These are phyloP conservation scores for Podospora bellae-mahoneyi DNA, from an alignment of 495 filamentous ascomycete species.

Conservation along the genomic window DNA sequence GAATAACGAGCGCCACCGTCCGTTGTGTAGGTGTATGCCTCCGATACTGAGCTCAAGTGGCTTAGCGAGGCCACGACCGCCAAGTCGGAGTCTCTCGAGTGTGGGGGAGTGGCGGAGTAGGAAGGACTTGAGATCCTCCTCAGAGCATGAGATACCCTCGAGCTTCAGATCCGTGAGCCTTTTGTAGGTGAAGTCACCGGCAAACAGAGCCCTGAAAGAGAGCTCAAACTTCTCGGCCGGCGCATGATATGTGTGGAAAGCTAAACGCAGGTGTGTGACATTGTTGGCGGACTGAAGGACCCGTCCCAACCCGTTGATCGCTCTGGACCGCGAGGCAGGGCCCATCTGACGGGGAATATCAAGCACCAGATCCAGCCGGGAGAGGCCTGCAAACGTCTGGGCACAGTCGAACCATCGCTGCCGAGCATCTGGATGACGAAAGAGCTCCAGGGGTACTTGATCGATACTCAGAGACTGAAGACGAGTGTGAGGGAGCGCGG, in stretches of 20 bases:
- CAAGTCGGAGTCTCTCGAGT: conserved; percentile 42
- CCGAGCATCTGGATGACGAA: conserved; percentile 37
- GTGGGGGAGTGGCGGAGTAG: conserved; percentile 41
- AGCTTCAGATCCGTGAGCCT: conserved; percentile 44
- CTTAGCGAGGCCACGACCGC: conserved; percentile 44
- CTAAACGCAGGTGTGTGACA: conserved; percentile 39
- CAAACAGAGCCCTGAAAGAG: conserved; percentile 38
- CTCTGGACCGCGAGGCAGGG: conserved; percentile 35
- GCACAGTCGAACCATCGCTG: conserved; percentile 45
- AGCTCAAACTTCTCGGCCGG: conserved; percentile 42
- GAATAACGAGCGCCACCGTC: conserved; percentile 43
- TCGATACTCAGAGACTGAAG: conserved; percentile 43
- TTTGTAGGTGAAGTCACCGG: conserved; percentile 35
- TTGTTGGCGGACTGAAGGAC: conserved; percentile 41
- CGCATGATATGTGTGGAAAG: conserved; percentile 43
- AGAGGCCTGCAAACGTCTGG: conserved; percentile 39
- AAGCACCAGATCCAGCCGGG: conserved; percentile 39
- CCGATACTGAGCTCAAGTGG: conserved; percentile 39
- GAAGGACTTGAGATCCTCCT: conserved; percentile 45
- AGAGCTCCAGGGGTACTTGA: conserved; percentile 46
- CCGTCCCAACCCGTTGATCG: conserved; percentile 44
- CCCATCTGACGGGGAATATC: conserved; percentile 36
- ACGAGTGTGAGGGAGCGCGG: conserved; percentile 38
- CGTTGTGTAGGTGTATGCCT: conserved; percentile 45
- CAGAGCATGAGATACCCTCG: conserved; percentile 43